Conservation (phyloP, 352 stramenopile genomes). For the Phytophthora sojae region DNA sequence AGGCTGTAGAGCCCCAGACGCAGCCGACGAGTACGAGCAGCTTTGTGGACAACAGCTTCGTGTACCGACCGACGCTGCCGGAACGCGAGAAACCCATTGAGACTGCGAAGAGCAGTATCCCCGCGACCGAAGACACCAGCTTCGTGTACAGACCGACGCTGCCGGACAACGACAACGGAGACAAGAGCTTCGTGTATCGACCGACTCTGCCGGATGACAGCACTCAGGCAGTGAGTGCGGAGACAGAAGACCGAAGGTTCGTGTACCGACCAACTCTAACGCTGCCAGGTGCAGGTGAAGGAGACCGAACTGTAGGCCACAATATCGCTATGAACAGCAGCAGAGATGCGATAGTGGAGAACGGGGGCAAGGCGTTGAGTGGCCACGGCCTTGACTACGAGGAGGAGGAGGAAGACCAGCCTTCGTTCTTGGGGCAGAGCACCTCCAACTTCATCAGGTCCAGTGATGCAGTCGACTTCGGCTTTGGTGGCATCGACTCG, state of each 20-base stretch:
- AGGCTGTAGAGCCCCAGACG: not conserved
- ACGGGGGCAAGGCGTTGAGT: not conserved
- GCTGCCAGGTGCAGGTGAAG: not conserved
- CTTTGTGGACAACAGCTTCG: not conserved
- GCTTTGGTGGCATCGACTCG: slow-evolving; percentile 19
- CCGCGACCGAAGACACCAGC: not conserved
- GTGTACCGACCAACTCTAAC: slow-evolving; percentile 5
- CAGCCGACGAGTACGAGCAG: not conserved
- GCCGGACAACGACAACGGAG: slow-evolving; percentile 3
- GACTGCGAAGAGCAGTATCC: not conserved
- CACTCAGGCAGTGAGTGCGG: too few species aligned
- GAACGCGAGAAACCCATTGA: not conserved
- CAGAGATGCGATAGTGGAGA: not conserved
- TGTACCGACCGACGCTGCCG: slow-evolving; percentile 2
- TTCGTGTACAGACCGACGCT: slow-evolving; percentile 17
- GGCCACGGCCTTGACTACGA: not conserved
- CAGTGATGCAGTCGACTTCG: slow-evolving; percentile 16
- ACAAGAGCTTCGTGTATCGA: slow-evolving; percentile 10
- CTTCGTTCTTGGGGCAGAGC: slow-evolving; percentile 23
- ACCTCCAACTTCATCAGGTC: slow-evolving; percentile 27
- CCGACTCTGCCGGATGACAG: too few species aligned
- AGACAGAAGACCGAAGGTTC: too few species aligned
- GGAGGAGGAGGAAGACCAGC: slow-evolving; percentile 5
- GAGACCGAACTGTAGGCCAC: not conserved
- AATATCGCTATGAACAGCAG: not conserved